Percentiles rank a stretch among this genome's conserved stretches.
Evolutionary conservation across 148 eudicot genomes (phyloP).

Genomic region (Rhododendron vialii): DNA sequence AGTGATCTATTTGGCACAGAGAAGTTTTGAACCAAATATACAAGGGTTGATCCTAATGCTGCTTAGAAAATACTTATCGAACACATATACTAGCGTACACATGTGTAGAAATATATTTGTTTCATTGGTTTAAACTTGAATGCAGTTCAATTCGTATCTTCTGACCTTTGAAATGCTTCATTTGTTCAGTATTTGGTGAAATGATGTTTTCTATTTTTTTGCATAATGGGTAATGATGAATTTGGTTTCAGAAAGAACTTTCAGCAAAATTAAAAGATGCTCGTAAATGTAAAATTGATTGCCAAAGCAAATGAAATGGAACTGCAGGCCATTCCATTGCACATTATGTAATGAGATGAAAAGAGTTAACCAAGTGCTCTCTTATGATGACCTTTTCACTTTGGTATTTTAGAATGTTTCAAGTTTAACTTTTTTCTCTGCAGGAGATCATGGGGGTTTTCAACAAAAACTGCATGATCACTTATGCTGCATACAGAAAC

Average conservation of each 20-base stretch:
- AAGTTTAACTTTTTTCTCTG: neutral
- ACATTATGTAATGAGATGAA: neutral
- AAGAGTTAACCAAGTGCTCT: neutral
- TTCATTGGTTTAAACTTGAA: too few relatives aligned
- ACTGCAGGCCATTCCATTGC: neutral
- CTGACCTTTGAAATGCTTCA: too few relatives aligned
- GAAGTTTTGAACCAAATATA: neutral
- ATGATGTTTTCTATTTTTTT: too few relatives aligned
- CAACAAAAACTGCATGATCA: constrained; percentile 67
- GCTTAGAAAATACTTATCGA: too few relatives aligned
- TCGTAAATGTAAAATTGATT: neutral
- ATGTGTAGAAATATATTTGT: too few relatives aligned
- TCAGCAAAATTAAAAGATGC: neutral
- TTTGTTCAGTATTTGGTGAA: too few relatives aligned
- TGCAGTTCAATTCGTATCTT: too few relatives aligned
- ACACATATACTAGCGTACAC: too few relatives aligned
- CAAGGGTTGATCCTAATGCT: neutral
- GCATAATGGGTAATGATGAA: neutral
- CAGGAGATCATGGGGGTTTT: constrained; percentile 94
- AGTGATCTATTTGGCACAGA: neutral
- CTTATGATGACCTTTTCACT: neutral
- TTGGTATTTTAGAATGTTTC: neutral
- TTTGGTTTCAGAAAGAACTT: neutral
- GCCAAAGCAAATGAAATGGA: neutral
- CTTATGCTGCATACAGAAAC: constrained; percentile 44